phyloP scores from a whole-genome alignment of 2,329 filamentous ascomycete genomes.

The Fusarium sacchari region DNA sequence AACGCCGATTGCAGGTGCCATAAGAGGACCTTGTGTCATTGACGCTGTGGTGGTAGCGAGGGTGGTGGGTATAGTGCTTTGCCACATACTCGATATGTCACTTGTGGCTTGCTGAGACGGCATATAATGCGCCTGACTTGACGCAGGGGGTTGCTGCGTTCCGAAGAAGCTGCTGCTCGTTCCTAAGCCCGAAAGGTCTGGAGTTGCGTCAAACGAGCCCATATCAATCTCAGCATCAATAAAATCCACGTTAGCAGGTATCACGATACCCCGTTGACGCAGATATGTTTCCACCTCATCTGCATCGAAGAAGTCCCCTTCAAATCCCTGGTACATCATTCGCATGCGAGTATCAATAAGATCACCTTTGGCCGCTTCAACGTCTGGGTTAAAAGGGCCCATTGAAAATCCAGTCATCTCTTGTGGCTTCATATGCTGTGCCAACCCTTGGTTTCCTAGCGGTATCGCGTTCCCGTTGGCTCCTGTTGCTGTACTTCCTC shows the following conservation, averaged over 20 bases:
- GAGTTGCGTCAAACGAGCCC: conserved; percentile 48
- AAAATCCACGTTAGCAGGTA: conserved; percentile 69
- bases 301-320: conserved; percentile 80
- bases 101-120: conserved; percentile 8
- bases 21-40: conserved; percentile 6
- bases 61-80: conserved; percentile 18
- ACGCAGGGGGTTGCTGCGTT: neutral
- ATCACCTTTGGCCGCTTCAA: conserved; percentile 54
- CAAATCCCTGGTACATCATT: conserved; percentile 68
- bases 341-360: conserved; percentile 59
- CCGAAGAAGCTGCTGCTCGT: conserved; percentile 24
- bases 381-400: conserved; percentile 58
- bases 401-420: conserved; percentile 49
- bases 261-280: conserved; percentile 67
- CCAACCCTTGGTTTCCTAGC: conserved; percentile 53
- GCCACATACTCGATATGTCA: conserved; percentile 18
- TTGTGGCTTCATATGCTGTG: conserved; percentile 36
- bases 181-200: conserved; percentile 5
- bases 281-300: conserved; percentile 82
- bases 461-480: conserved; percentile 8
- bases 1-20: conserved; percentile 5
- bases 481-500: neutral
- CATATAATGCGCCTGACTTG: conserved; percentile 6
- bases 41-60: conserved; percentile 12
- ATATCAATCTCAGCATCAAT: conserved; percentile 67